Base-by-base conservation (phyloP, 2,329 filamentous ascomycete species). In the Stagonosporopsis vannaccii region DNA sequence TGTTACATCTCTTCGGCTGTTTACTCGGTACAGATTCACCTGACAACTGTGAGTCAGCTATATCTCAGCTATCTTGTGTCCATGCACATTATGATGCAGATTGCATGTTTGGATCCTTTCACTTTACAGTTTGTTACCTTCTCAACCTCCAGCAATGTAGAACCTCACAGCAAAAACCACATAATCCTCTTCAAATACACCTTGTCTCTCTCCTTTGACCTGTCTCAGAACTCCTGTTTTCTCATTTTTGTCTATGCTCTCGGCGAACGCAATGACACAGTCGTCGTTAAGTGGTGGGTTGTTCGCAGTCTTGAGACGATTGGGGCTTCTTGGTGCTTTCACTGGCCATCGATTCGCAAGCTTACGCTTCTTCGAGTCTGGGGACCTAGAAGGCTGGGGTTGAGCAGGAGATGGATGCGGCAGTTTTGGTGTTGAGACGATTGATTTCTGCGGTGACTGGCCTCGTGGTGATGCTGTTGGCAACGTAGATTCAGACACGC, bases 111-210 rank as follows among this genome's bases (percentile, higher is more conserved):
- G 13, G n/a, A n/a, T n/a, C n/a, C n/a, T n/a, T n/a, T n/a, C n/a
- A n/a, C n/a, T n/a, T n/a, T n/a, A n/a, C n/a, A n/a, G n/a, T 15
- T 6, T 13, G 26, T 32, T 13, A n/a, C 3, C 15, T n/a, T 32
- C 42, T 51, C 42, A 51, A 11, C 44, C 47, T 12, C 53, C 53
- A 26, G 46, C 42, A 6, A 56, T 33, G 19, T 51, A 70, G 60
- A 79, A 80, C 37, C 79, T 69, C 56, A 79, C 72, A 2, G 77
- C 79, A 20, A 77, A 70, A 11, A 80, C 67, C 30, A 81, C 67
- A 23, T 71, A 69, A 4, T 77, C 70, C 62, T 80, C 79, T 22
- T 61, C 63, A 56, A 80, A 81, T 20, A 69, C 56, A 6, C 78
- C 79, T 22, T 68, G 63, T 50, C 76, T 67, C 56, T 76, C 75